Evolutionary conservation across 306 rosid species (phyloP).

Genomic region (Pyrus communis): DNA sequence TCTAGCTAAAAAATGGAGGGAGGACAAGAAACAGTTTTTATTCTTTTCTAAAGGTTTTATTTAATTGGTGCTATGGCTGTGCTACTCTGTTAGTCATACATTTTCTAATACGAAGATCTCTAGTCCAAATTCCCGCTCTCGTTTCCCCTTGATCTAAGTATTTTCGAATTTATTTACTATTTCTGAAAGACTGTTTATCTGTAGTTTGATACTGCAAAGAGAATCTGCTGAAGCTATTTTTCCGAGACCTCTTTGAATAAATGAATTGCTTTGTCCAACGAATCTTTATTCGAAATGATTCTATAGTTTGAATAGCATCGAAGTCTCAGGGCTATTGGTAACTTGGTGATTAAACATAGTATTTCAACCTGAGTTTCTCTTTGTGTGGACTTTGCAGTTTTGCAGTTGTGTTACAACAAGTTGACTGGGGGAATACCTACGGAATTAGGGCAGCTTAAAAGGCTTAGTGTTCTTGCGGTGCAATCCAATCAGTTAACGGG

Average conservation of each 20-base stretch:
- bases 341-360: neutral
- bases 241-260: neutral
- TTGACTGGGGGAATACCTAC: constrained; percentile 66
- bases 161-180: neutral
- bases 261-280: neutral
- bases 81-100: neutral
- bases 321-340: neutral
- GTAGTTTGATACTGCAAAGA: neutral
- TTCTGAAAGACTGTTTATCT: neutral
- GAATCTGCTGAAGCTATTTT: neutral
- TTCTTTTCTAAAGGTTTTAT: neutral
- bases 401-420: constrained; percentile 82
- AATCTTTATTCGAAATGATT: neutral
- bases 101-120: neutral
- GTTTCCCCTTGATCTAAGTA: neutral
- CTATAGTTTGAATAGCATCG: neutral
- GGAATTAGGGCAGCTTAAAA: constrained; percentile 47
- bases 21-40: neutral
- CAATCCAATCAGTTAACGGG: constrained; percentile 63
- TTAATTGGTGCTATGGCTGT: neutral
- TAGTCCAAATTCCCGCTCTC: neutral
- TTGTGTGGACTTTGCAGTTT: constrained; percentile 41
- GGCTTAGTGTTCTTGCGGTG: constrained; percentile 61
- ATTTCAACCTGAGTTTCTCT: neutral
- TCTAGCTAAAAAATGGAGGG: neutral